Evolutionary conservation across 148 eudicot species (phyloP), one percentile per base, ranked within the genome.

Genomic region (Amaranthus cruentus): DNA sequence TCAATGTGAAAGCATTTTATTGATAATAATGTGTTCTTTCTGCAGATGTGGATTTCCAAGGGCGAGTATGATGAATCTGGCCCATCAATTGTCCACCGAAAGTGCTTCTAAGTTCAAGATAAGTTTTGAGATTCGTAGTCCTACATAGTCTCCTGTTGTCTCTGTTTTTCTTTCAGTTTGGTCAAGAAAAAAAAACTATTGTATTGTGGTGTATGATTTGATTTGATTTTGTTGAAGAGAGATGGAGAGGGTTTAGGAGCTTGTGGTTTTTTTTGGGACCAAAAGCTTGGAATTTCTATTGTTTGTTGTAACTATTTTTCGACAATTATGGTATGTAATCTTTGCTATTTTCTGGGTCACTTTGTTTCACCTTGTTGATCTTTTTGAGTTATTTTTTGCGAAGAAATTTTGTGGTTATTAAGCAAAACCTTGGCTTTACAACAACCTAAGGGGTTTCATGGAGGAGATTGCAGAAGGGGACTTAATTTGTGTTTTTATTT

Each of bases 21-120:
- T 70, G 4, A 57, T 60, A 50, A 75, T 28, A 47, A 12, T 56
- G 60, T 63, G 47, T 69, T n/a, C 61, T 56, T 0, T 58, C n/a
- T 62, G 51, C 79, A 82, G 85, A 82, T 82, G 85, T 82, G 85
- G 85, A 82, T 82, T 76, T 79, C 85, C 53, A 82, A 82, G 82
- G 85, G 82, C 5, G 85, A 82, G 69, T 82, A 82, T 58, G 85
- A 82, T 58, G 85, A 82, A 55, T 82, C 82, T 58, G 85, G 85
- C 42, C 85, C 85, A 51, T 82, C 85, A 68, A 82, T 82, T n/a
- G 85, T 82, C 54, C 85, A 82, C 85, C 46, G 85, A 68, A 82
- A 82, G 80, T 82, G 85, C 77, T 82, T 82, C 82, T 82, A 82
- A 82, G 75, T 54, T 54, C 62, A 77, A 78, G 79, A 49, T 71